A percentile compares a stretch with the other conserved stretches of the same genome.
Conservation (phyloP, 2,329 filamentous ascomycete genomes). For the Aaosphaeria arxii region DNA sequence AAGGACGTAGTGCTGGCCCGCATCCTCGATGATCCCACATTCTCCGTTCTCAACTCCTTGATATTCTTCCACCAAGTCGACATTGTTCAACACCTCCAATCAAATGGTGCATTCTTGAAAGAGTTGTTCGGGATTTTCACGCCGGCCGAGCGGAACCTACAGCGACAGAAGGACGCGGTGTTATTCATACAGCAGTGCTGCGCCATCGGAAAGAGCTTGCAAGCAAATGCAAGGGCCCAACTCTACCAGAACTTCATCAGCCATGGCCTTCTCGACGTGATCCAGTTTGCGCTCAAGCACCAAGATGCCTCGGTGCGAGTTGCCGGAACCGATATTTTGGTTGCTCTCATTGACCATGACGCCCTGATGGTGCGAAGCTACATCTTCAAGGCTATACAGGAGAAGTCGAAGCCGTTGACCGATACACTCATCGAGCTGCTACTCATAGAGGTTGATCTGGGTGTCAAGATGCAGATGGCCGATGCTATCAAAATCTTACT, state of each 20-base stretch:
- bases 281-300: constrained; percentile 87
- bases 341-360: constrained; percentile 94
- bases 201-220: constrained; percentile 88
- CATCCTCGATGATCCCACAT: constrained; percentile 95
- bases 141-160: constrained; percentile 59
- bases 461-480: constrained; percentile 91
- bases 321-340: constrained; percentile 88
- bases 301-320: constrained; percentile 81
- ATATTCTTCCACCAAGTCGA: constrained; percentile 99
- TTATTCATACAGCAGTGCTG: constrained; percentile 97
- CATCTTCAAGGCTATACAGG: constrained; percentile 86
- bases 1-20: constrained; percentile 97
- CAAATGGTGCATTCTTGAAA: constrained; percentile 71
- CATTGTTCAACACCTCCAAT: constrained; percentile 92
- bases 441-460: constrained; percentile 85
- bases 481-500: constrained; percentile 93
- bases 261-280: constrained; percentile 82
- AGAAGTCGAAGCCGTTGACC: constrained; percentile 80
- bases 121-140: constrained; percentile 87
- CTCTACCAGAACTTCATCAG: constrained; percentile 88
- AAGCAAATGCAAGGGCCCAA: constrained; percentile 74
- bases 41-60: constrained; percentile 92
- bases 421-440: constrained; percentile 92
- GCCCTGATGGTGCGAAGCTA: constrained; percentile 90
- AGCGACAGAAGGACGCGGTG: constrained; percentile 88